Evolutionary conservation across 2,329 filamentous ascomycete species (phyloP), one percentile per base, ranked within the genome.

Genomic region (Diaporthe humulicola): DNA sequence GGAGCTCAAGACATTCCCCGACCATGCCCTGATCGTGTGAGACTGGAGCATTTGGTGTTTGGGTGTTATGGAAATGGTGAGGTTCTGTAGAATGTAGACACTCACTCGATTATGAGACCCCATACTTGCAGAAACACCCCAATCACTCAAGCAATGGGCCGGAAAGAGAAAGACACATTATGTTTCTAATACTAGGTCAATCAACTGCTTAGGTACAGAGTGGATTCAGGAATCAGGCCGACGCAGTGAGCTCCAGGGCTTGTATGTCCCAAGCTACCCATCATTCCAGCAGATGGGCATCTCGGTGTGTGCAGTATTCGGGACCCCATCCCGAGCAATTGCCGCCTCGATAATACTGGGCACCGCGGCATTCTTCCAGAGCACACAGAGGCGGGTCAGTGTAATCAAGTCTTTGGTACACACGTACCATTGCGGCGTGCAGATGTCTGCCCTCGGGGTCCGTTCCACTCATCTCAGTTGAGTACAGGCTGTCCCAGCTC

Each of bases 11-110:
- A 82, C 84, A 36, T 80, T 84, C 1, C 79, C 83, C 8, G 79
- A 86, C 76, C 85, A 87, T 71, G 86, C 86, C 74, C 75, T 88
- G 67, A 86, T 88, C 70, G 84, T 85, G 30, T 86, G 78, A 84
- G 25, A 15, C 14, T 28, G 33, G 22, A 50, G 1, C 2, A 10
- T 8, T 52, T 38, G 30, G 30, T 50, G 28, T 14, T 38, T 67
- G 45, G 3, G 22, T 12, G 4, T 22, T 3, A n/a, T 17, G 19
- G n/a, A 19, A 15, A 64, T n/a, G 15, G 12, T 25, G 22, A 33
- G 1, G 8, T 1, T 22, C 15, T n/a, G 2, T n/a, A 45, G 4
- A 6, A 45, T 28, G 17, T 33, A 48, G 28, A 33, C 17, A 36
- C 33, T 36, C 33, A 36, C 33, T 52, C n/a, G 12, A n/a, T 12